Evolutionary conservation across 2,329 filamentous ascomycete species (phyloP).

Genomic region (Orbilia quercus): DNA sequence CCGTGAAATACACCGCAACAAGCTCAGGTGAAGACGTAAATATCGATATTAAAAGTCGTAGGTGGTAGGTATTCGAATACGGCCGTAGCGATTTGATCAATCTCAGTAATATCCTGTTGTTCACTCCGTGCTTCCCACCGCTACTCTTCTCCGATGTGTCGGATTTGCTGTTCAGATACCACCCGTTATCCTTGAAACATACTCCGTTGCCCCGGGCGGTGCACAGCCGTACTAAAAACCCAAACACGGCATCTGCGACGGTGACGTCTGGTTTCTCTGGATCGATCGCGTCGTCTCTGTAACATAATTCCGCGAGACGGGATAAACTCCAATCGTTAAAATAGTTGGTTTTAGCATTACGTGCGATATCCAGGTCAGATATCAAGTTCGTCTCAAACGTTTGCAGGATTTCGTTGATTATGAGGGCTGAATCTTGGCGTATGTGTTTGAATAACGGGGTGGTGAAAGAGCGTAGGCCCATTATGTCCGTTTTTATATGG

Average conservation of each 20-base stretch:
- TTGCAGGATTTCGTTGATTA: slow-evolving; percentile 79
- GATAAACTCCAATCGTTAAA: slow-evolving; percentile 80
- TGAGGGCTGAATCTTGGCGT: slow-evolving; percentile 78
- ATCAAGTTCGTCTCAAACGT: slow-evolving; percentile 77
- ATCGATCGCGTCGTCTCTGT: slow-evolving; percentile 66
- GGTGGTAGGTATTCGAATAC: slow-evolving; percentile 82
- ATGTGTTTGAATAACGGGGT: slow-evolving; percentile 79
- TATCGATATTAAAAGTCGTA: slow-evolving; percentile 81
- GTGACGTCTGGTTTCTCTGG: slow-evolving; percentile 67
- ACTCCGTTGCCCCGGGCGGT: slow-evolving; percentile 79
- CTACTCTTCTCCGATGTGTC: slow-evolving; percentile 64
- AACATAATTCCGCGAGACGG: slow-evolving; percentile 78
- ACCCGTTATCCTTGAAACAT: slow-evolving; percentile 79
- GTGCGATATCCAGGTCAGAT: slow-evolving; percentile 77
- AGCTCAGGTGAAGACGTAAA: slow-evolving; percentile 86
- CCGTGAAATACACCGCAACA: slow-evolving; percentile 85
- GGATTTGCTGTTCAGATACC: slow-evolving; percentile 73
- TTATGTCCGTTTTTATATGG: slow-evolving; percentile 81
- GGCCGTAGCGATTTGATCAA: slow-evolving; percentile 83
- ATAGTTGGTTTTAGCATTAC: slow-evolving; percentile 78
- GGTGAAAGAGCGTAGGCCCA: slow-evolving; percentile 78
- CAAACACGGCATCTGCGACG: slow-evolving; percentile 77
- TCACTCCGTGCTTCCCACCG: slow-evolving; percentile 76
- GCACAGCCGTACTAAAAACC: slow-evolving; percentile 79
- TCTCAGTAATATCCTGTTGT: slow-evolving; percentile 81